These are phyloP conservation scores for Vitis rupestris DNA, from an alignment of 164 flowering plant species.

Conservation along the genomic window DNA sequence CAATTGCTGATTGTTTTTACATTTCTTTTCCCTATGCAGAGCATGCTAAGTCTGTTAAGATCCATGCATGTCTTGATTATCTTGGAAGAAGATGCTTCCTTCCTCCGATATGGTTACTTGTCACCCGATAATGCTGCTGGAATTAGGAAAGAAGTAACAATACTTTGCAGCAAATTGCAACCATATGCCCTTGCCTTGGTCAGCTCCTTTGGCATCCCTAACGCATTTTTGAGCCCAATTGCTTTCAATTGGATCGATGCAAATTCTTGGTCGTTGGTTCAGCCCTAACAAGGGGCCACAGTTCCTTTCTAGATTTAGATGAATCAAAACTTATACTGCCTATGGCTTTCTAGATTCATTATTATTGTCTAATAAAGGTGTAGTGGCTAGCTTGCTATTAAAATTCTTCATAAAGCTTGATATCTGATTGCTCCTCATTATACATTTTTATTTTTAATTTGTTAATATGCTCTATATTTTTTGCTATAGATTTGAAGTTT, in stretches of 20 bases:
- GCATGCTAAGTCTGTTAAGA: slow-evolving; percentile 64
- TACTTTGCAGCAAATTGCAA: no score
- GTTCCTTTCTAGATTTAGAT: background rate
- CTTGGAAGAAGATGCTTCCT: no score
- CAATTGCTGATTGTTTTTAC: background rate
- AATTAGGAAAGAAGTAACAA: no score
- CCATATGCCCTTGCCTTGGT: slow-evolving; percentile 88
- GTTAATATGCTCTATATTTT: no score
- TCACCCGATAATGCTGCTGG: no score
- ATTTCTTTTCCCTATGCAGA: slow-evolving; percentile 36
- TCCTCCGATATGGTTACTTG: no score
- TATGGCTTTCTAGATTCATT: background rate
- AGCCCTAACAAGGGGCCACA: slow-evolving; percentile 10
- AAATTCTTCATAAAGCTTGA: no score
- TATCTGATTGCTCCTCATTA: no score
- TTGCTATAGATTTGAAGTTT: no score
- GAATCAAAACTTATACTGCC: background rate
- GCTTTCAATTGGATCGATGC: slow-evolving; percentile 90
- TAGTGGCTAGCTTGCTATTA: no score
- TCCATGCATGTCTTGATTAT: slow-evolving; percentile 72
- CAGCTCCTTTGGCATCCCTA: slow-evolving; percentile 87
- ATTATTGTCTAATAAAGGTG: no score
- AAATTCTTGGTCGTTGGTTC: slow-evolving; percentile 72
- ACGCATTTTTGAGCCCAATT: slow-evolving; percentile 77
- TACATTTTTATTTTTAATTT: no score